Evolutionary conservation across 1,139 yeast genomes (phyloP).

Genomic region (Yamadazyma trypodendri): DNA sequence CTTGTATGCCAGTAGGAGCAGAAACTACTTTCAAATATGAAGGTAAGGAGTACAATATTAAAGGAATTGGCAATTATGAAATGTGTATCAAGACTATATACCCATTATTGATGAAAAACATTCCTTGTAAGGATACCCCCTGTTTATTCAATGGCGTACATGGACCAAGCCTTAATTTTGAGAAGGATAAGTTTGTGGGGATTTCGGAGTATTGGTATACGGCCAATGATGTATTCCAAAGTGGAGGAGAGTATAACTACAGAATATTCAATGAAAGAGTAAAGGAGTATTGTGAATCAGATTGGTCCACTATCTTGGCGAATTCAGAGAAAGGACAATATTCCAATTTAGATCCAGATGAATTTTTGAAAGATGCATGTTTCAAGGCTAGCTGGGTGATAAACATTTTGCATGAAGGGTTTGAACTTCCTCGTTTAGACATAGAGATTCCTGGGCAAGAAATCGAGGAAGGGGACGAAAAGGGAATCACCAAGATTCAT

Average conservation of each 20-base stretch:
- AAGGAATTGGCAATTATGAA: conserved; percentile 69
- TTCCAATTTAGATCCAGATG: conserved; percentile 45
- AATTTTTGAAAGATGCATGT: conserved; percentile 61
- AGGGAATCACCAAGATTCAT: conserved; percentile 34
- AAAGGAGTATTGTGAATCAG: conserved; percentile 61
- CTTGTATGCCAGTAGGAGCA: conserved; percentile 69
- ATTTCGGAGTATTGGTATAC: conserved; percentile 86
- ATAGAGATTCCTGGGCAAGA: conserved; percentile 36
- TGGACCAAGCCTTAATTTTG: conserved; percentile 70
- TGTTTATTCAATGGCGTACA: conserved; percentile 81
- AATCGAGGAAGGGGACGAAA: conserved; percentile 18
- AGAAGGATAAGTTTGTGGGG: conserved; percentile 72
- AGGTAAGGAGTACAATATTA: conserved; percentile 46
- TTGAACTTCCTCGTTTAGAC: conserved; percentile 65
- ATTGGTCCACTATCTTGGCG: conserved; percentile 53
- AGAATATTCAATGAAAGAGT: conserved; percentile 59
- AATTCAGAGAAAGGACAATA: conserved; percentile 54
- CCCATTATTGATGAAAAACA: conserved; percentile 65
- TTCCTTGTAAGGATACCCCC: conserved; percentile 74
- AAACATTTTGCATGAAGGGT: conserved; percentile 76
- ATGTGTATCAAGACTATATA: conserved; percentile 65
- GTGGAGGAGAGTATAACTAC: conserved; percentile 75
- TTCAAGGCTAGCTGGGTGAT: conserved; percentile 84
- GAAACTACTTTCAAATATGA: conserved; percentile 38
- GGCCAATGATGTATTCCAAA: conserved; percentile 73